phyloP scores from a whole-genome alignment of 1,284 basidiomycete genomes.

The Thecaphora frezii region DNA sequence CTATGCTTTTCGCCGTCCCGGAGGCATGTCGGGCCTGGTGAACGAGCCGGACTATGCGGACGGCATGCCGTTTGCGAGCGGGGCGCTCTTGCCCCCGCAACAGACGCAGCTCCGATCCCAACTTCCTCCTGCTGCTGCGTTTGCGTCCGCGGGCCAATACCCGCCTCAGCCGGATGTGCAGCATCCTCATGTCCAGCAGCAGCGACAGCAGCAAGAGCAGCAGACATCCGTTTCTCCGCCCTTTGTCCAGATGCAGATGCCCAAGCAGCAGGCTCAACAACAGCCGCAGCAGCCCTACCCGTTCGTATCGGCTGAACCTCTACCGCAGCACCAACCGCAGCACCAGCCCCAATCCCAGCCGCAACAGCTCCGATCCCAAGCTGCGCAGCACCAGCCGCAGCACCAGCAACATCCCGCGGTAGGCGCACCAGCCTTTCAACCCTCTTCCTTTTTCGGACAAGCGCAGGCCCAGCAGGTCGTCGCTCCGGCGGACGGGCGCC shows the following conservation, averaged over 20 bases:
- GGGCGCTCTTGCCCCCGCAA: not conserved
- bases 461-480: too few relatives aligned
- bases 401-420: not conserved
- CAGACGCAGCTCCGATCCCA: too few relatives aligned
- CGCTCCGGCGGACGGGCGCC: too few relatives aligned
- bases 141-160: not conserved
- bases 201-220: conserved; percentile 4
- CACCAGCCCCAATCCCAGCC: conserved; percentile 4
- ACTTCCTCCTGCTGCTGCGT: not conserved
- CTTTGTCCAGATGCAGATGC: conserved; percentile 11
- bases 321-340: conserved; percentile 4
- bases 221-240: conserved; percentile 12
- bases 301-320: conserved; percentile 1
- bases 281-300: conserved; percentile 2
- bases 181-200: conserved; percentile 4
- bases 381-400: conserved; percentile 7
- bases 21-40: conserved; percentile 19
- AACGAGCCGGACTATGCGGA: not conserved
- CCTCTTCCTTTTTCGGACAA: too few relatives aligned
- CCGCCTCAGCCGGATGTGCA: conserved; percentile 3
- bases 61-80: not conserved
- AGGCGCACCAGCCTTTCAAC: too few relatives aligned
- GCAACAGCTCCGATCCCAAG: too few relatives aligned
- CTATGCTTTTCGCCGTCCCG: conserved; percentile 38
- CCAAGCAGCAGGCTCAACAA: conserved; percentile 2